Conservation (phyloP, 805 yeast species). For the Priceomyces carsonii region DNA sequence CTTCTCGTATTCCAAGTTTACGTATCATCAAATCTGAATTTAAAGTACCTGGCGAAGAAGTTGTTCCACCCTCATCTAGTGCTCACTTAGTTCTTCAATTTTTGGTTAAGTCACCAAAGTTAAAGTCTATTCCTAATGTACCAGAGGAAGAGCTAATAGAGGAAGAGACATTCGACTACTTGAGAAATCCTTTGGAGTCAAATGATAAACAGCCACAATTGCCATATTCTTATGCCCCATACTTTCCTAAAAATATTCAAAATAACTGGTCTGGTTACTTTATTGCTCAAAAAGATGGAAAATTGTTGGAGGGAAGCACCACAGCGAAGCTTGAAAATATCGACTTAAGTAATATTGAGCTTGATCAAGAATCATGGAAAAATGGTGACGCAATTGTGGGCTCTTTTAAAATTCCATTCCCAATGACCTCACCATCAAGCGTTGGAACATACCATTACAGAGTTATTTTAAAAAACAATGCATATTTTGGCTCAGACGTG, state of each 20-base stretch:
- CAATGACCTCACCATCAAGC: conserved; percentile 76
- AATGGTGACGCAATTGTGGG: conserved; percentile 49
- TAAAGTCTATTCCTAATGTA: conserved; percentile 55
- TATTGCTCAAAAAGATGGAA: conserved; percentile 73
- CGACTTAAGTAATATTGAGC: conserved; percentile 55
- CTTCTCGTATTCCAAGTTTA: conserved; percentile 65
- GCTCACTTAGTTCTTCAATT: conserved; percentile 78
- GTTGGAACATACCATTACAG: conserved; percentile 69
- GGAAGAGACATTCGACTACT: conserved; percentile 60
- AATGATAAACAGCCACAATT: conserved; percentile 69
- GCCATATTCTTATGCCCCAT: conserved; percentile 70
- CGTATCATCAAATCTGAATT: conserved; percentile 70
- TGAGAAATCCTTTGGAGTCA: conserved; percentile 69
- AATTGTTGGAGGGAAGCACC: conserved; percentile 62
- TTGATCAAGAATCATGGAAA: conserved; percentile 54
- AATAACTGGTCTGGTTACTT: conserved; percentile 69
- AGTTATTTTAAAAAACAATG: conserved; percentile 66
- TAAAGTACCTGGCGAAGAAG: conserved; percentile 83
- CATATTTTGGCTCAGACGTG: conserved; percentile 81
- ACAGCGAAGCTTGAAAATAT: conserved; percentile 54
- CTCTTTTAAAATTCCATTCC: conserved; percentile 72
- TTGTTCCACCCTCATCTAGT: conserved; percentile 65
- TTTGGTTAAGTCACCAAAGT: conserved; percentile 70
- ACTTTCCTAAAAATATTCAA: conserved; percentile 60
- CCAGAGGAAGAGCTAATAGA: conserved; percentile 48